A percentile compares a stretch with the other conserved stretches of the same genome.
phyloP scores from a whole-genome alignment of 1,139 yeast species.

The Yarrowia galli region DNA sequence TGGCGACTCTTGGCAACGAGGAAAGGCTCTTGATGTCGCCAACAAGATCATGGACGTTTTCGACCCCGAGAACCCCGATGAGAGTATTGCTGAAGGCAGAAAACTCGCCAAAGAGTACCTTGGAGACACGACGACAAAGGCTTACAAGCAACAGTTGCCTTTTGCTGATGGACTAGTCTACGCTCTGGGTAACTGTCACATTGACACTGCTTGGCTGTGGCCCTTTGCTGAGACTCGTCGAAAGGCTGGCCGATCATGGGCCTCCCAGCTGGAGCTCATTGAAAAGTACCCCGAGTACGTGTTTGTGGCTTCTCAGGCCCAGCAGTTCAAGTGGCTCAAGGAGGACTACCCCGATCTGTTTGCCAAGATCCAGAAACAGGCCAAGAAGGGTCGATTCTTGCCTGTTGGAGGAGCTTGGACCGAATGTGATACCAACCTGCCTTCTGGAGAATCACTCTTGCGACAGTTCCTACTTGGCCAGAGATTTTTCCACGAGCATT shows the following conservation, averaged over 20 bases:
- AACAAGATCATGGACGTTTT: slow-evolving; percentile 83
- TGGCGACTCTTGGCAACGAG: slow-evolving; percentile 79
- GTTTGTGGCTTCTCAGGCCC: slow-evolving; percentile 95
- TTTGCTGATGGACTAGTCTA: slow-evolving; percentile 57
- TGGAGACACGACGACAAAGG: slow-evolving; percentile 46
- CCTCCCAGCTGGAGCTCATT: slow-evolving; percentile 84
- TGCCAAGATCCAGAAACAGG: slow-evolving; percentile 66
- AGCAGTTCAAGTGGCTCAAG: slow-evolving; percentile 91
- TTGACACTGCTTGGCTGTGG: slow-evolving; percentile 98
- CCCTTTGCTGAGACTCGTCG: slow-evolving; percentile 95
- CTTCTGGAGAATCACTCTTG: slow-evolving; percentile 86
- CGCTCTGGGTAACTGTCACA: slow-evolving; percentile 94
- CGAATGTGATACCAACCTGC: slow-evolving; percentile 94
- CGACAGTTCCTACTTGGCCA: slow-evolving; percentile 93
- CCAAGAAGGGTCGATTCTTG: slow-evolving; percentile 74
- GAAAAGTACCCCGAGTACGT: slow-evolving; percentile 91
- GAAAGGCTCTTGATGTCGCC: slow-evolving; percentile 78
- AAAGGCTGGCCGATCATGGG: slow-evolving; percentile 93
- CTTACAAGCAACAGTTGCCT: slow-evolving; percentile 41
- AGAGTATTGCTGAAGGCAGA: slow-evolving; percentile 66
- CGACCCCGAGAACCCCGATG: slow-evolving; percentile 60
- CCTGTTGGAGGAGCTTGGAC: slow-evolving; percentile 99
- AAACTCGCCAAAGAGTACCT: slow-evolving; percentile 67
- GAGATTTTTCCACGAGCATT: slow-evolving; percentile 76
- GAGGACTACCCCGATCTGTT: slow-evolving; percentile 85